A percentile compares a stretch with the other conserved stretches of the same genome.
Conservation (phyloP, 805 yeast genomes). For the Tetrapisispora pingtungensis region DNA sequence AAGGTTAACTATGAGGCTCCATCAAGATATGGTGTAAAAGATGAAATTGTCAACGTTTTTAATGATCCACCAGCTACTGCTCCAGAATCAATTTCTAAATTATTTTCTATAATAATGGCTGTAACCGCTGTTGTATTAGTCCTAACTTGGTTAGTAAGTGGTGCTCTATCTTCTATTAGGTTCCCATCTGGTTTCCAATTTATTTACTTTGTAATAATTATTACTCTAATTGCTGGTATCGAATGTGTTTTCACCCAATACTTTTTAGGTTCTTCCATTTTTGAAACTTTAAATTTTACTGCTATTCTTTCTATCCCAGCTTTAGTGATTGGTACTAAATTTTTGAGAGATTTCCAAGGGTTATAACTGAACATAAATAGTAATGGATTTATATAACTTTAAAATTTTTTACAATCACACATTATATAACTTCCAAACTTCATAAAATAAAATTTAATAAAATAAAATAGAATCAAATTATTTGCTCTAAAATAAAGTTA, state of each 20-base stretch:
- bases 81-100: constrained; percentile 39
- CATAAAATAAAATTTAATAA: too few species aligned
- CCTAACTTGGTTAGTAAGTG: constrained; percentile 33
- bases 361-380: background rate
- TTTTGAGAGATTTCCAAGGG: constrained; percentile 38
- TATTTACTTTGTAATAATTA: constrained; percentile 17
- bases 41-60: constrained; percentile 59
- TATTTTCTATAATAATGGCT: constrained; percentile 38
- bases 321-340: constrained; percentile 55
- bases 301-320: constrained; percentile 42
- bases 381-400: too few species aligned
- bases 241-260: constrained; percentile 25
- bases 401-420: too few species aligned
- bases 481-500: too few species aligned
- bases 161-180: constrained; percentile 19
- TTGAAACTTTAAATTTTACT: constrained; percentile 21
- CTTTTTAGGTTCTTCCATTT: constrained; percentile 26
- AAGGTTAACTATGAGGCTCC: constrained; percentile 8
- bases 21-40: constrained; percentile 35
- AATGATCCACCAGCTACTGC: constrained; percentile 44
- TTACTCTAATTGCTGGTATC: constrained; percentile 20
- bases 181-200: constrained; percentile 19
- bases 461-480: too few species aligned
- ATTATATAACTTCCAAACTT: too few species aligned
- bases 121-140: constrained; percentile 36